Percentiles rank a stretch among this genome's conserved stretches.
These are phyloP conservation scores for Cladosporium austrohemisphaericum DNA, from an alignment of 2,329 filamentous ascomycete genomes.

Conservation along the genomic window DNA sequence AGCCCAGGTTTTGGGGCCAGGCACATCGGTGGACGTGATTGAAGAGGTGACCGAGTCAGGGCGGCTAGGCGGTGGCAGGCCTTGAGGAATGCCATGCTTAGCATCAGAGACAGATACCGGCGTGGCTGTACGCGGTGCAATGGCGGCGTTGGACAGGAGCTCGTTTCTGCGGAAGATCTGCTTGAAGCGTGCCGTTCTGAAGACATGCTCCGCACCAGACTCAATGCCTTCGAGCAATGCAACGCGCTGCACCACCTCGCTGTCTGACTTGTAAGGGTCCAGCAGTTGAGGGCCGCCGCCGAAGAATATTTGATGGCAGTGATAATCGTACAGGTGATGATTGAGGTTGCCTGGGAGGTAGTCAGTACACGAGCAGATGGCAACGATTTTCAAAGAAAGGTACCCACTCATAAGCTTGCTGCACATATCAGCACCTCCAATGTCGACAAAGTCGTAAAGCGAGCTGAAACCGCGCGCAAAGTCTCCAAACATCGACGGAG, in stretches of 20 bases:
- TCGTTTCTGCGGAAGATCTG: slow-evolving; percentile 54
- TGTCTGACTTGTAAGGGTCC: slow-evolving; percentile 46
- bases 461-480: slow-evolving; percentile 57
- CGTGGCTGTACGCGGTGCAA: slow-evolving; percentile 17
- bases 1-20: neutral
- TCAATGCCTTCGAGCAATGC: slow-evolving; percentile 56
- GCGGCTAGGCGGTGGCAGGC: neutral
- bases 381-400: too few species aligned
- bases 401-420: slow-evolving; percentile 52
- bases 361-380: slow-evolving; percentile 5
- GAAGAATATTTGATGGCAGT: slow-evolving; percentile 59
- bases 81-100: neutral
- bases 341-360: slow-evolving; percentile 50
- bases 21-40: neutral
- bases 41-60: slow-evolving; percentile 3
- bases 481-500: slow-evolving; percentile 37
- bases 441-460: slow-evolving; percentile 60
- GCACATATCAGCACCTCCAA: slow-evolving; percentile 50
- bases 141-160: slow-evolving; percentile 31
- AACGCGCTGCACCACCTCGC: slow-evolving; percentile 42
- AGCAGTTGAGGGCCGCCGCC: slow-evolving; percentile 55
- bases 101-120: neutral
- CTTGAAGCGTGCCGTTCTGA: slow-evolving; percentile 49
- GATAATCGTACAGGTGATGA: slow-evolving; percentile 53
- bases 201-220: slow-evolving; percentile 49